Evolutionary conservation across 2,329 filamentous ascomycete species (phyloP).

Genomic region (Scopulariopsis brevicaulis): DNA sequence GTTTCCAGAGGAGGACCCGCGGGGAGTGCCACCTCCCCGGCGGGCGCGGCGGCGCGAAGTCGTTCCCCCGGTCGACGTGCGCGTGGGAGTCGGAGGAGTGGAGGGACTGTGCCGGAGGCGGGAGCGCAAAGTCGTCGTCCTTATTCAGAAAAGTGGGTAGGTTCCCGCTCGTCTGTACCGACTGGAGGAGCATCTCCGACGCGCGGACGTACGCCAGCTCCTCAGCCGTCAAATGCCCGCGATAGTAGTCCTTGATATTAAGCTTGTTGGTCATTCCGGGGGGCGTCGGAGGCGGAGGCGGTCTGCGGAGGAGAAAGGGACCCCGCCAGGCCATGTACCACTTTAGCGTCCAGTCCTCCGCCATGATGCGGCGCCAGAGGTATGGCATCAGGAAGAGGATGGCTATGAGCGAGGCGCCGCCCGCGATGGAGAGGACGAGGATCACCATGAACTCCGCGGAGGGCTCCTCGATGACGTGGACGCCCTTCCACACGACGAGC

Average conservation of each 20-base stretch:
- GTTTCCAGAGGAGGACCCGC: slow-evolving; percentile 25
- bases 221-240: slow-evolving; percentile 32
- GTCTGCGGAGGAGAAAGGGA: slow-evolving; percentile 29
- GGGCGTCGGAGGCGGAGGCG: slow-evolving; percentile 17
- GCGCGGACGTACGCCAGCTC: slow-evolving; percentile 26
- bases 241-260: slow-evolving; percentile 35
- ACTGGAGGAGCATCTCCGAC: slow-evolving; percentile 20
- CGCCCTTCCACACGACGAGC: slow-evolving; percentile 38
- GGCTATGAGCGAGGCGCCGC: slow-evolving; percentile 27
- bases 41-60: slow-evolving; percentile 19
- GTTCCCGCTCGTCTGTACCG: slow-evolving; percentile 13
- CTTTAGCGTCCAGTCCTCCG: slow-evolving; percentile 38
- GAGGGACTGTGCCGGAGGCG: slow-evolving; percentile 15
- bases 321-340: slow-evolving; percentile 35
- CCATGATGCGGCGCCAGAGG: slow-evolving; percentile 34
- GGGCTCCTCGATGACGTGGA: slow-evolving; percentile 13
- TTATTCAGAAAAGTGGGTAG: slow-evolving; percentile 6
- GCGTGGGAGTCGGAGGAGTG: neutral
- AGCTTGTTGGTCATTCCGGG: slow-evolving; percentile 20
- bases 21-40: slow-evolving; percentile 26
- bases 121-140: slow-evolving; percentile 17
- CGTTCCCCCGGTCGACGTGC: slow-evolving; percentile 6
- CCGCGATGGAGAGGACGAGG: slow-evolving; percentile 30
- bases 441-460: slow-evolving; percentile 13
- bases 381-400: slow-evolving; percentile 39